Conservation (phyloP, 371 early-diverging fungal species). For the Nematocida minor region DNA sequence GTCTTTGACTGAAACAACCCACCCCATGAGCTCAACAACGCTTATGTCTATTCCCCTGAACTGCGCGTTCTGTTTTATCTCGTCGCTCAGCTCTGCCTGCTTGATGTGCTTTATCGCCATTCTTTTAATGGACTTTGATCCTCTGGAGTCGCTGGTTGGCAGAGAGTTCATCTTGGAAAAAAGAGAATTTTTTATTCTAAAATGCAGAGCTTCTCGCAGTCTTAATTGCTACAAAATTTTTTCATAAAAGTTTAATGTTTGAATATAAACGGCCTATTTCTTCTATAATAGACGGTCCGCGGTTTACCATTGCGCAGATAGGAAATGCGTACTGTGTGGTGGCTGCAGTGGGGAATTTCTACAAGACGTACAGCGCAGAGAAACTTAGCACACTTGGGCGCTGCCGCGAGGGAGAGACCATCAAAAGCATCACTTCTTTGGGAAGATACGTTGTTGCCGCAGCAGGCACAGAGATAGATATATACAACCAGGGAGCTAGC, state of each 20-base stretch:
- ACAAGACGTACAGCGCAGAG: slow-evolving; percentile 19
- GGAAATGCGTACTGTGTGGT: slow-evolving; percentile 38
- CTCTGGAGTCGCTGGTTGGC: background rate
- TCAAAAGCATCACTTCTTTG: background rate
- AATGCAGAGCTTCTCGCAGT: background rate
- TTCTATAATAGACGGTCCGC: background rate
- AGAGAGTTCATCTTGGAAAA: background rate
- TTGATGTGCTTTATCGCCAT: background rate
- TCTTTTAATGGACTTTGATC: background rate
- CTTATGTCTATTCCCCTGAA: background rate
- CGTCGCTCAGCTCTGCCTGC: background rate
- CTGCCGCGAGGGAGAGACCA: background rate
- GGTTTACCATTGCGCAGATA: slow-evolving; percentile 16
- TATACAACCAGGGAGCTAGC: slow-evolving; percentile 25
- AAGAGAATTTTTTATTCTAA: slow-evolving; percentile 8
- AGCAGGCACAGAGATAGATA: background rate
- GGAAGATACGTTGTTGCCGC: slow-evolving; percentile 20
- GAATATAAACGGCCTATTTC: slow-evolving; percentile 25
- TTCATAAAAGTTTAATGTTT: slow-evolving; percentile 35
- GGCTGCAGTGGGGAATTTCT: slow-evolving; percentile 13
- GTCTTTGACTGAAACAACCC: background rate
- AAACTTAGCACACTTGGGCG: background rate
- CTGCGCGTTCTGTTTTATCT: background rate
- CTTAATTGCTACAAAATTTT: slow-evolving; percentile 15
- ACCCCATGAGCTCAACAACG: background rate